phyloP scores from a whole-genome alignment of 2,329 filamentous ascomycete genomes.

The Penicillium palitans region DNA sequence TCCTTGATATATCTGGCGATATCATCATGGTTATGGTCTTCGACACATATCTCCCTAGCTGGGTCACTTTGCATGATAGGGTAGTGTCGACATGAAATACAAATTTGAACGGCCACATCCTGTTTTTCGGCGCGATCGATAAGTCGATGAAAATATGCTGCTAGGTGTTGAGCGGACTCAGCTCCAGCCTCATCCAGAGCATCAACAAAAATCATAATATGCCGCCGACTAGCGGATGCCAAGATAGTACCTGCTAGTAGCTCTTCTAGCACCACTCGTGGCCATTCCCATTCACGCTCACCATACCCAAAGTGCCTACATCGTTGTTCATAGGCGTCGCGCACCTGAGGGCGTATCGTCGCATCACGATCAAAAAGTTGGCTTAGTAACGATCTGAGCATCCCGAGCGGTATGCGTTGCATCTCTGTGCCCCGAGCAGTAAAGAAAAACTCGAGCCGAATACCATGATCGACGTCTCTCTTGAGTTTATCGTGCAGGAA shows the following conservation, averaged over 20 bases:
- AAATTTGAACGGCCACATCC: background rate
- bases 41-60: constrained; percentile 3
- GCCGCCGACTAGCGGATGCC: background rate
- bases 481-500: constrained; percentile 14
- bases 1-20: constrained; percentile 7
- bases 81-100: constrained; percentile 22
- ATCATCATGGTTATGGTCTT: constrained; percentile 9
- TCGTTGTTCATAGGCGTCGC: constrained; percentile 2
- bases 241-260: background rate
- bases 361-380: constrained; percentile 12
- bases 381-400: constrained; percentile 20
- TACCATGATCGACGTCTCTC: background rate
- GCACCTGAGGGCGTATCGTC: constrained; percentile 1
- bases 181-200: constrained; percentile 15
- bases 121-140: background rate
- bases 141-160: constrained; percentile 9
- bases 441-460: constrained; percentile 22
- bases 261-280: background rate
- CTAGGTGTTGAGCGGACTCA: constrained; percentile 4
- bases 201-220: constrained; percentile 13
- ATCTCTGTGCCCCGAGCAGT: constrained; percentile 15
- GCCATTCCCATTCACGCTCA: constrained; percentile 6
- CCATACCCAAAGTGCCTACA: constrained; percentile 4
- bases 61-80: constrained; percentile 4
- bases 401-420: constrained; percentile 15